phyloP scores from a whole-genome alignment of 441 rosid genomes.

The Adansonia madagascariensis region DNA sequence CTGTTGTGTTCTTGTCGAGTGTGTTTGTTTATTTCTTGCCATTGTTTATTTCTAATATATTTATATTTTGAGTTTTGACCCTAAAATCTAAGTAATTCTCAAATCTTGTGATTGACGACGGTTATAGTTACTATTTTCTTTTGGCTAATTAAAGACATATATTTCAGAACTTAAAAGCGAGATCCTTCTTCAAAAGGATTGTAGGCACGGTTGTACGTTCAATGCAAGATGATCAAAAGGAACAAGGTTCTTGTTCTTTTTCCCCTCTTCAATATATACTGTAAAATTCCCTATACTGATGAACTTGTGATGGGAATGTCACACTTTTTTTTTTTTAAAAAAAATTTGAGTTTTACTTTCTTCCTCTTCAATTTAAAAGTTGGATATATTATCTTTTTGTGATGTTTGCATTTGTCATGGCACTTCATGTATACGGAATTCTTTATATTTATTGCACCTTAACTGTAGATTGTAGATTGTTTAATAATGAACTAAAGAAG shows the following conservation, averaged over 20 bases:
- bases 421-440: background rate
- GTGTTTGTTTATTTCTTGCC: background rate
- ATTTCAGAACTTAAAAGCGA: constrained; percentile 73
- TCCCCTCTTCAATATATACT: background rate
- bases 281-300: constrained; percentile 15
- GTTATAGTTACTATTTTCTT: constrained; percentile 17
- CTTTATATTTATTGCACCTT: background rate
- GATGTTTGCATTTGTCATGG: background rate
- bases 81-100: background rate
- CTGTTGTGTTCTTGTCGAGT: background rate
- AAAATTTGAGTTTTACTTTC: background rate
- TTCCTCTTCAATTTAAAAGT: background rate
- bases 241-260: constrained; percentile 73
- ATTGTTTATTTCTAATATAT: background rate
- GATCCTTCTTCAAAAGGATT: constrained; percentile 82
- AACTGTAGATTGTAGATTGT: background rate
- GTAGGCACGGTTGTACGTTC: constrained; percentile 94
- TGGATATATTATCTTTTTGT: background rate
- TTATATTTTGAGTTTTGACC: background rate
- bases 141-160: constrained; percentile 35
- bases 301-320: constrained; percentile 11
- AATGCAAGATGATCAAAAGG: constrained; percentile 97
- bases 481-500: constrained; percentile 6
- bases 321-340: background rate
- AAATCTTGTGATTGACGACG: constrained; percentile 5